Conservation (phyloP, 1,284 basidiomycete species). For the Cryptococcus neoformans region DNA sequence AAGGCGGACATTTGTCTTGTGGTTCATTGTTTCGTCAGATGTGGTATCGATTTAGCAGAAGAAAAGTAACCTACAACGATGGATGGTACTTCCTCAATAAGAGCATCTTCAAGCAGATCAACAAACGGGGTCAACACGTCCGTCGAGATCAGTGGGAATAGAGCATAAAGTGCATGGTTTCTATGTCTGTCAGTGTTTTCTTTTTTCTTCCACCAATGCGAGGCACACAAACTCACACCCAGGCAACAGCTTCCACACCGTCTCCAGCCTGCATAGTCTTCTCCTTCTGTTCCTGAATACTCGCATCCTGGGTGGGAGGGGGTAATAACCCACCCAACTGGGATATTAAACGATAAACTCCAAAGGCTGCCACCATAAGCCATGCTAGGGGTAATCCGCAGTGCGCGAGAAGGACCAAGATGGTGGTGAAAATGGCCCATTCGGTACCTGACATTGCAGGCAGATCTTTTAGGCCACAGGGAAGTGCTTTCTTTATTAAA, state of each 20-base stretch:
- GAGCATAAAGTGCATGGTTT: constrained; percentile 43
- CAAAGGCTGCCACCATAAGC: constrained; percentile 3
- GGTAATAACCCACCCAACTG: neutral
- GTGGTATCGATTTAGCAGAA: neutral
- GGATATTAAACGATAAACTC: constrained; percentile 1
- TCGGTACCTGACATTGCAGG: neutral
- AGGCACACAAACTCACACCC: constrained; percentile 20
- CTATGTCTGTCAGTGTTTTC: constrained; percentile 7
- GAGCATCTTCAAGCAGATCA: constrained; percentile 49
- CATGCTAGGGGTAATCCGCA: constrained; percentile 6
- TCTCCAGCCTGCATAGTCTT: neutral
- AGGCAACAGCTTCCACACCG: constrained; percentile 16
- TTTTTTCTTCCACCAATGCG: neutral
- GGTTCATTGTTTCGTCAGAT: neutral
- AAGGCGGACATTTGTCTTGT: constrained; percentile 44
- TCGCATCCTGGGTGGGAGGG: neutral
- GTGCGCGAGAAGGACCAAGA: neutral
- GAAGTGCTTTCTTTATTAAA: neutral
- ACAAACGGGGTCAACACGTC: constrained; percentile 49
- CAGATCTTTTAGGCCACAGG: neutral
- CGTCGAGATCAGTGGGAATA: constrained; percentile 48
- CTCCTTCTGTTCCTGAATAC: neutral
- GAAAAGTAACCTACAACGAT: constrained; percentile 32
- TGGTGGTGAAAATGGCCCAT: neutral
- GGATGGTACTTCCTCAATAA: constrained; percentile 46